Percentiles rank a stretch among this genome's conserved stretches.
phyloP scores from a whole-genome alignment of 2,329 filamentous ascomycete species.

The Cytospora leucostoma region DNA sequence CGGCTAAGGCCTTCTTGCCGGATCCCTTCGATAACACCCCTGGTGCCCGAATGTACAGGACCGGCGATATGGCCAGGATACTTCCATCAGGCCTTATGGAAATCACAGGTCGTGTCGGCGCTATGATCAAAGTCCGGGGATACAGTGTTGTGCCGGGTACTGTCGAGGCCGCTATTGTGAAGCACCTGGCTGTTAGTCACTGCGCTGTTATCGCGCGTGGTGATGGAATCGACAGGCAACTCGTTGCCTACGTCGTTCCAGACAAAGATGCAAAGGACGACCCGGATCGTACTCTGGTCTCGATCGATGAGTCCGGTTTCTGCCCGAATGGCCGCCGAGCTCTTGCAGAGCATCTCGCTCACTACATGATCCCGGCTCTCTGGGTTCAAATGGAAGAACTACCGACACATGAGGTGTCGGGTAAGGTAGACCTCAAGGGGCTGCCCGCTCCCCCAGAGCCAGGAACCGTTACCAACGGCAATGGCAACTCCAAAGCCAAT shows the following conservation, averaged over 20 bases:
- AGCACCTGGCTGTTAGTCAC: constrained; percentile 68
- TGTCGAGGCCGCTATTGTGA: constrained; percentile 71
- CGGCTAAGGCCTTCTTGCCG: constrained; percentile 68
- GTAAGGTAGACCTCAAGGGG: constrained; percentile 73
- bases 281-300: constrained; percentile 46
- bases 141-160: constrained; percentile 78
- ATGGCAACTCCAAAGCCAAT: constrained; percentile 52
- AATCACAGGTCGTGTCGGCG: constrained; percentile 73
- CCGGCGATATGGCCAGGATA: constrained; percentile 69
- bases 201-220: constrained; percentile 75
- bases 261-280: constrained; percentile 53
- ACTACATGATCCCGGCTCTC: constrained; percentile 80
- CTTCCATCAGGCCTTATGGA: constrained; percentile 69
- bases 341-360: constrained; percentile 67
- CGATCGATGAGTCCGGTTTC: constrained; percentile 70
- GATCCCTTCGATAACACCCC: constrained; percentile 63
- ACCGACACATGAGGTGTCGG: constrained; percentile 76
- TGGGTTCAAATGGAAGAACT: constrained; percentile 74
- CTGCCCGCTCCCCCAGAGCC: constrained; percentile 63
- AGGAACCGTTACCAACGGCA: constrained; percentile 38
- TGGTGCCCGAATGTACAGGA: constrained; percentile 71
- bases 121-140: constrained; percentile 79
- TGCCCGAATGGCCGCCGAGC: constrained; percentile 68
- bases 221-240: constrained; percentile 72
- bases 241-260: constrained; percentile 75